Evolutionary conservation across 139 green algal species (phyloP).

Genomic region (Tetraselmis striata): DNA sequence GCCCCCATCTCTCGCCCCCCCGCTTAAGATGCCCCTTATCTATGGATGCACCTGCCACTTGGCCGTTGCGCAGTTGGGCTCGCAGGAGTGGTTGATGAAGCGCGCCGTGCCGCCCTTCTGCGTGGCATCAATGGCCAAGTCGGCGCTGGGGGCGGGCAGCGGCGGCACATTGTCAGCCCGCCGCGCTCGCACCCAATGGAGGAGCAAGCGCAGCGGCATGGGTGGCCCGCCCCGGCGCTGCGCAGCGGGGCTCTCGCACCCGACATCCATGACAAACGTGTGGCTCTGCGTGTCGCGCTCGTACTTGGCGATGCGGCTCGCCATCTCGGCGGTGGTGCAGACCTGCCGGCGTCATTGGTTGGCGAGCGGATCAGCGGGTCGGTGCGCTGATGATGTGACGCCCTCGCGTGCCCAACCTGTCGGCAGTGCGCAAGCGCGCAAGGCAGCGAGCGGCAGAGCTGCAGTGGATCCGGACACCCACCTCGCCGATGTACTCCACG

Average conservation of each 20-base stretch:
- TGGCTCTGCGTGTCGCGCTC: slow-evolving; percentile 2
- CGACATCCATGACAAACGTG: slow-evolving; percentile 35
- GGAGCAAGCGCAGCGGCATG: too few species aligned
- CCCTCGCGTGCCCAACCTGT: too few species aligned
- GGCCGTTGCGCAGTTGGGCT: slow-evolving; percentile 34
- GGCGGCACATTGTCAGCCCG: neutral
- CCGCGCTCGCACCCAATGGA: too few species aligned
- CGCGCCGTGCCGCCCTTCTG: slow-evolving; percentile 34
- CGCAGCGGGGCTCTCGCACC: too few species aligned
- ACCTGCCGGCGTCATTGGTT: too few species aligned
- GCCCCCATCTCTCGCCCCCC: neutral
- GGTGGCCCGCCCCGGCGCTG: too few species aligned
- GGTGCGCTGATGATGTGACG: too few species aligned
- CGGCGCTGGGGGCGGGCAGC: slow-evolving; percentile 8
- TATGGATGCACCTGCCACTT: slow-evolving; percentile 34
- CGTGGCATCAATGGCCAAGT: slow-evolving; percentile 50
- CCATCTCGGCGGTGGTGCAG: too few species aligned
- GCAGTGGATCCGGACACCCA: too few species aligned
- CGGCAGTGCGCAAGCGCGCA: too few species aligned
- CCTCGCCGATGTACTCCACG: slow-evolving; percentile 51
- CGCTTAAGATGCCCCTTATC: neutral
- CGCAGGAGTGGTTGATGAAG: slow-evolving; percentile 67
- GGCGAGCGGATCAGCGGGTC: too few species aligned
- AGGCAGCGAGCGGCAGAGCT: too few species aligned
- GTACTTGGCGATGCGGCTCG: slow-evolving; percentile 19